Conservation (phyloP, 192 early-diverging fungal genomes). For the Coemansia sp. region DNA sequence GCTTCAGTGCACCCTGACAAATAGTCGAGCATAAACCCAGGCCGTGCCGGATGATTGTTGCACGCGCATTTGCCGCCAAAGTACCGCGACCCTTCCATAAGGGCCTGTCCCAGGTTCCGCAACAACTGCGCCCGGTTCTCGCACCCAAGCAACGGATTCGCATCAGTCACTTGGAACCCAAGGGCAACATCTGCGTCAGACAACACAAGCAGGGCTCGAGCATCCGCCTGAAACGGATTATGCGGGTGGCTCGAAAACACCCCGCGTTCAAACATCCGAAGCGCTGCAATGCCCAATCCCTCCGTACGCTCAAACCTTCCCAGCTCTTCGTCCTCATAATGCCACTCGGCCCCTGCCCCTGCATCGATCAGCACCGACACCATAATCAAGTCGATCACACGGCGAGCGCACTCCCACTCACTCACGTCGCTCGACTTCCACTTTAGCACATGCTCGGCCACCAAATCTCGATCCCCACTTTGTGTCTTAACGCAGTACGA, state of each 20-base stretch:
- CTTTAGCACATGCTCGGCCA: conserved; percentile 36
- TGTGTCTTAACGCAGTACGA: conserved; percentile 62
- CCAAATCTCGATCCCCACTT: conserved; percentile 52
- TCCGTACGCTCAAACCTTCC: conserved; percentile 69
- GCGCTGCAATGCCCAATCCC: conserved; percentile 80
- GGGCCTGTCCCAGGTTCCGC: conserved; percentile 60
- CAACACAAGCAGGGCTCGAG: conserved; percentile 26
- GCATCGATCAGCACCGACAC: conserved; percentile 92
- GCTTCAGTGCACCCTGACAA: conserved; percentile 60
- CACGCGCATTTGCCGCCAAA: conserved; percentile 54
- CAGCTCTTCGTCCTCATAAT: conserved; percentile 57
- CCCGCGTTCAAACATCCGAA: conserved; percentile 81
- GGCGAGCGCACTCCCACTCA: conserved; percentile 59
- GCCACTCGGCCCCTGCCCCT: conserved; percentile 84
- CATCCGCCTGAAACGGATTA: conserved; percentile 70
- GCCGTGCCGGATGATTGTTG: conserved; percentile 57
- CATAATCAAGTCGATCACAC: conserved; percentile 81
- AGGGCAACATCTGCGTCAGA: conserved; percentile 25
- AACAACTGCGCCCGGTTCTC: conserved; percentile 74
- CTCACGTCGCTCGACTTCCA: conserved; percentile 28
- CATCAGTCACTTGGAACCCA: conserved; percentile 77
- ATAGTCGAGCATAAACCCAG: conserved; percentile 83
- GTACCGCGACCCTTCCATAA: conserved; percentile 56
- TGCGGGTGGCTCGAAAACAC: conserved; percentile 65
- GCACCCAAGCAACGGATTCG: conserved; percentile 79